Percentiles rank a stretch among this genome's conserved stretches.
phyloP scores from a whole-genome alignment of 2,329 filamentous ascomycete genomes.

The Grosmannia serpens region DNA sequence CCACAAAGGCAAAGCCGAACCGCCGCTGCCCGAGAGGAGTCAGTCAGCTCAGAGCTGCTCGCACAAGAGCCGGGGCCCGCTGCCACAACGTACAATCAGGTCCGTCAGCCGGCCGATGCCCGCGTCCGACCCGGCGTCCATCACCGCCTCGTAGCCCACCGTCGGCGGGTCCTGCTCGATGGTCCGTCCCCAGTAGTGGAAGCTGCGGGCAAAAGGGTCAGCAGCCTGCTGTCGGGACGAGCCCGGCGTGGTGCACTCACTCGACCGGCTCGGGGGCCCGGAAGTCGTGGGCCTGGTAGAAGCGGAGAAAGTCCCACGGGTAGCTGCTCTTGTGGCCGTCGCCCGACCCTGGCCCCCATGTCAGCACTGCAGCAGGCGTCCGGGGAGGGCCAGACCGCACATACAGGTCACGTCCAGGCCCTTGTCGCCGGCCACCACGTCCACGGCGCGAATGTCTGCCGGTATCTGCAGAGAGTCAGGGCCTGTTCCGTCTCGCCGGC shows the following conservation, averaged over 20 bases:
- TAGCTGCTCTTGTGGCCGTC: constrained; percentile 61
- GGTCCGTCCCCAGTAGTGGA: constrained; percentile 19
- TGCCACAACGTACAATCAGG: constrained; percentile 35
- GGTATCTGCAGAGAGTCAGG: constrained; percentile 28
- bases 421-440: constrained; percentile 21
- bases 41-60: background rate
- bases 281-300: constrained; percentile 26
- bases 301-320: constrained; percentile 47
- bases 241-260: constrained; percentile 13
- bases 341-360: constrained; percentile 45
- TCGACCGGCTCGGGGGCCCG: constrained; percentile 22
- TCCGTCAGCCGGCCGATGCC: constrained; percentile 51
- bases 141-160: constrained; percentile 49
- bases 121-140: constrained; percentile 34
- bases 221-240: background rate
- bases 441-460: constrained; percentile 24
- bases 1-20: constrained; percentile 69
- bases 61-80: too few relatives aligned
- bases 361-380: background rate
- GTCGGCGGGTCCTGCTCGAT: constrained; percentile 39
- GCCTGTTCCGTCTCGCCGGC: background rate
- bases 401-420: constrained; percentile 40
- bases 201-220: constrained; percentile 6
- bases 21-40: constrained; percentile 34
- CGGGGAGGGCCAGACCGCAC: constrained; percentile 5